These are phyloP conservation scores for Exophiala oligosperma DNA, from an alignment of 2,329 filamentous ascomycete genomes.

Conservation along the genomic window DNA sequence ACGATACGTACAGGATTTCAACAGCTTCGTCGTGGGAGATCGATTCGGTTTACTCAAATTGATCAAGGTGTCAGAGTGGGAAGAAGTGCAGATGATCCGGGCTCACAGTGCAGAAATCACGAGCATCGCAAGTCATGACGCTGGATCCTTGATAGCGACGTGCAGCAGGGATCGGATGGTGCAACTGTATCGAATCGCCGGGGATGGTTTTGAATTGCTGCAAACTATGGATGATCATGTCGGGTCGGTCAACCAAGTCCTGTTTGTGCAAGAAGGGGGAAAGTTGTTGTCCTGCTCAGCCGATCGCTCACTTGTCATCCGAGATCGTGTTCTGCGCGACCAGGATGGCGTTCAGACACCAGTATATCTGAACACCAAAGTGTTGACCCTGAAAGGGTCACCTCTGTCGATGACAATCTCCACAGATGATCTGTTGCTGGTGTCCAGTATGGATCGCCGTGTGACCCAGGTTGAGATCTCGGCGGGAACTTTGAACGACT, in stretches of 20 bases:
- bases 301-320: constrained; percentile 81
- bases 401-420: constrained; percentile 80
- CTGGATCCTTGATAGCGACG: constrained; percentile 70
- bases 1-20: constrained; percentile 60
- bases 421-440: constrained; percentile 58
- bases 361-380: constrained; percentile 74
- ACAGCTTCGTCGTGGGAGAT: constrained; percentile 78
- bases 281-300: constrained; percentile 82
- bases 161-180: constrained; percentile 88
- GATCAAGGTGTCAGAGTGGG: constrained; percentile 46
- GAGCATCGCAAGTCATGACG: constrained; percentile 69
- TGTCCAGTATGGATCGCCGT: constrained; percentile 64
- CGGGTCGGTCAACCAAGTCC: constrained; percentile 75
- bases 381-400: constrained; percentile 80
- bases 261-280: constrained; percentile 70
- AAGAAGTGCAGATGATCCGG: constrained; percentile 70
- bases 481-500: constrained; percentile 67
- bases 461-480: constrained; percentile 62
- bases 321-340: constrained; percentile 70
- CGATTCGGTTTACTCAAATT: constrained; percentile 75
- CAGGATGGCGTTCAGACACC: constrained; percentile 54
- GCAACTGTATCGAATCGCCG: constrained; percentile 73
- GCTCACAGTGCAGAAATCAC: constrained; percentile 86
- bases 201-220: constrained; percentile 68
- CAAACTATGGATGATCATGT: constrained; percentile 93